phyloP scores from a whole-genome alignment of 495 filamentous ascomycete species.

The Penicillium argentinense region DNA sequence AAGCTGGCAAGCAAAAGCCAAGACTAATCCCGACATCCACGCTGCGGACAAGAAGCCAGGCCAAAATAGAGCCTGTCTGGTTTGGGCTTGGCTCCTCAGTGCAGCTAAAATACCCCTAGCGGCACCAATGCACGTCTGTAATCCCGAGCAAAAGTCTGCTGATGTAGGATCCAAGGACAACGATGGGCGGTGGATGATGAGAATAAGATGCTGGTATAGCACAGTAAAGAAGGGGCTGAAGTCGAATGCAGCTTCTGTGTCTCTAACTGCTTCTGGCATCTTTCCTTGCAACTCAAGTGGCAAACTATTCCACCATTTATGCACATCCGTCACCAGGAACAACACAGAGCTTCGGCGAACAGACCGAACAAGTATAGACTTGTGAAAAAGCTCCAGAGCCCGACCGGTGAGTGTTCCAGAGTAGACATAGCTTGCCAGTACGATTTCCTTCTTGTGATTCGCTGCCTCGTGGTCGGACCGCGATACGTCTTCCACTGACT shows the following conservation, averaged over 20 bases:
- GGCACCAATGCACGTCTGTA: constrained; percentile 44
- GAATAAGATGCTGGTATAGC: constrained; percentile 65
- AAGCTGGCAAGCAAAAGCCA: constrained; percentile 44
- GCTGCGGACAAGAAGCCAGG: constrained; percentile 41
- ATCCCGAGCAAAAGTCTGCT: constrained; percentile 38
- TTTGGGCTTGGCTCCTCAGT: constrained; percentile 29
- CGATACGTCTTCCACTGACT: background rate
- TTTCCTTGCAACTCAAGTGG: constrained; percentile 29
- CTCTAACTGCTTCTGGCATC: background rate
- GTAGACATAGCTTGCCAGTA: constrained; percentile 40
- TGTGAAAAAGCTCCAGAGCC: constrained; percentile 43
- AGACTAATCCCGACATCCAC: constrained; percentile 42
- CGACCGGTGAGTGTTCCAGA: constrained; percentile 41
- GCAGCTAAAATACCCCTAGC: constrained; percentile 37
- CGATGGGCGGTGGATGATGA: constrained; percentile 58
- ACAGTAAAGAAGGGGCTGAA: constrained; percentile 52
- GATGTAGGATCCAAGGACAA: constrained; percentile 34
- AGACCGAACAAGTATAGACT: constrained; percentile 40
- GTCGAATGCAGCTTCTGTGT: constrained; percentile 29
- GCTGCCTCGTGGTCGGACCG: constrained; percentile 3
- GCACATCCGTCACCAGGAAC: constrained; percentile 42
- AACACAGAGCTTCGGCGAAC: constrained; percentile 36
- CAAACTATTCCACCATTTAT: constrained; percentile 48
- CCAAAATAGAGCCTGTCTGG: constrained; percentile 39
- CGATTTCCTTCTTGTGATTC: constrained; percentile 25